A percentile compares a stretch with the other conserved stretches of the same genome.
Conservation (phyloP, 179 eudicot species). For the Drosera spatulata region DNA sequence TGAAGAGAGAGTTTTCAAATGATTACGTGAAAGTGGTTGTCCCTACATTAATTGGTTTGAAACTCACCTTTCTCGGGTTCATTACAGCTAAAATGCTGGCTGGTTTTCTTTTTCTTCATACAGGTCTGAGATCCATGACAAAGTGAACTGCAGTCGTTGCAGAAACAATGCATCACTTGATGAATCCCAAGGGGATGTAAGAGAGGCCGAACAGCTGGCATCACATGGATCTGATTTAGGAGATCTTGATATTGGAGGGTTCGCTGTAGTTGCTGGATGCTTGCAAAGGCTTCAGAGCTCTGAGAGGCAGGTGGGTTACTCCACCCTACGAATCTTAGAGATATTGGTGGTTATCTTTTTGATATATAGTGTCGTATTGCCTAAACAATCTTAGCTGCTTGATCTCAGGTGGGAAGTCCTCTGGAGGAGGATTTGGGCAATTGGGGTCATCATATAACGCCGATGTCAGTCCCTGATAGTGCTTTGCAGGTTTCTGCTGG, state of each 20-base stretch:
- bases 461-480: constrained; percentile 76
- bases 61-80: no score
- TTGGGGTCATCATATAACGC: constrained; percentile 86
- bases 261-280: constrained; percentile 85
- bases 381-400: constrained; percentile 4
- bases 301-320: constrained; percentile 66
- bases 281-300: constrained; percentile 48
- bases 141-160: constrained; percentile 84
- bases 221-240: constrained; percentile 28
- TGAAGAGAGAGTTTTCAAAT: no score
- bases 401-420: constrained; percentile 70
- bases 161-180: constrained; percentile 16
- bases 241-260: constrained; percentile 84
- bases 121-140: constrained; percentile 96
- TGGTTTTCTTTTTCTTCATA: constrained; percentile 2
- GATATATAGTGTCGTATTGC: neutral
- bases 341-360: no score
- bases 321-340: neutral
- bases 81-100: no score
- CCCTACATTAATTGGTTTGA: no score
- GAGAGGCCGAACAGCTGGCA: constrained; percentile 18
- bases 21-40: no score
- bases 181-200: constrained; percentile 5
- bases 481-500: constrained; percentile 93
- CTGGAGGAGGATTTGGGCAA: constrained; percentile 91